Base-by-base conservation (phyloP, 768 basidiomycete species). In the Boletellus sp. region DNA sequence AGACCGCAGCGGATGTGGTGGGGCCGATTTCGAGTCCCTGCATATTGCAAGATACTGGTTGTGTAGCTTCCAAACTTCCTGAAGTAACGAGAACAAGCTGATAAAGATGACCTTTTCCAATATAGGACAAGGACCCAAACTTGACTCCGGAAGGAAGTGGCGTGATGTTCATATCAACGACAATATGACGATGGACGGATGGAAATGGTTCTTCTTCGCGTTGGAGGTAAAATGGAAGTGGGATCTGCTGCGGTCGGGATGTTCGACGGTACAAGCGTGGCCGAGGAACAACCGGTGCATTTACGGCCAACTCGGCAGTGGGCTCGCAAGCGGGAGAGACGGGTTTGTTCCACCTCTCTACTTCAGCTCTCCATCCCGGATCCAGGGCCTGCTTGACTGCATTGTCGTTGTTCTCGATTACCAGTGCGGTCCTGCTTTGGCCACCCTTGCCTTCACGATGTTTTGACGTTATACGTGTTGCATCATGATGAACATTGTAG, bases 71-170 rank as follows among this genome's bases (percentile, higher is more conserved):
- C 5, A 56, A 50, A 7, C 52, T 48, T 26, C 66, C 60, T 19
- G 66, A 62, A 17, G 75, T 52, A 44, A 74, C 44, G n/a, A 71
- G 59, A 42, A 83, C 51, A 15, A 90, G 73, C 20, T 85, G 79
- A 48, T 74, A 64, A 16, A 93, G 76, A 59, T 76, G 72, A 1
- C 87, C 85, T 50, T 72, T 81, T 8, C 75, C 78, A 38, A 84
- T 74, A 53, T 81, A 85, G 6, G 83, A 79, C 9, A 72, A 67
- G 2, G 67, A 34, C 1, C 59, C 62, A 54, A 91, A 84, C 32
- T 73, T 72, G 32, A 78, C 66, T 3, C 82, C 84, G 3, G 77
- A 71, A 20, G 71, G 72, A 6, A 88, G 65, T 26, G 69, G 66
- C 4, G 64, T 63, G 12, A 89, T 74, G 24, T 72, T 72, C 57